Conservation (phyloP, 306 rosid genomes). For the Abrus pulchellus region DNA sequence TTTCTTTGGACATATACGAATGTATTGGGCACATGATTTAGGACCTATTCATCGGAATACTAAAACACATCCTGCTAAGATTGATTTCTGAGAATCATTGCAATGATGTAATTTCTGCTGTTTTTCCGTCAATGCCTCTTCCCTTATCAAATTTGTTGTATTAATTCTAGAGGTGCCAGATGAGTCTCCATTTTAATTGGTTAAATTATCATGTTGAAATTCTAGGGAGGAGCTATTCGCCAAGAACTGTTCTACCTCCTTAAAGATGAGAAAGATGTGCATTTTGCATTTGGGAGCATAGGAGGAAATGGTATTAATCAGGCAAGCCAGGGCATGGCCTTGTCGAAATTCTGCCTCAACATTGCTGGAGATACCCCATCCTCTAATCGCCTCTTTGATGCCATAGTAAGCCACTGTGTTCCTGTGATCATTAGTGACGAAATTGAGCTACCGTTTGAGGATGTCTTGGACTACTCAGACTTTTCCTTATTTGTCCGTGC, state of each 20-base stretch:
- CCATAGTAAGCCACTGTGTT: conserved; percentile 80
- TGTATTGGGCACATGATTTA: conserved; percentile 1
- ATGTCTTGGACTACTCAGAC: conserved; percentile 82
- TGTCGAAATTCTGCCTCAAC: conserved; percentile 59
- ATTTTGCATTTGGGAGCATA: conserved; percentile 80
- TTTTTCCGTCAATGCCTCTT: conserved; percentile 1
- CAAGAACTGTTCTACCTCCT: conserved; percentile 91
- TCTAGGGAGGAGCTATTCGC: conserved; percentile 88
- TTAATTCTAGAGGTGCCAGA: conserved; percentile 6
- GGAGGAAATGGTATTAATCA: conserved; percentile 67
- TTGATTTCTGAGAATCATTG: conserved; percentile 7
- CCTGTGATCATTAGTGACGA: conserved; percentile 92
- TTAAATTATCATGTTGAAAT: conserved; percentile 37
- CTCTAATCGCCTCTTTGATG: conserved; percentile 54
- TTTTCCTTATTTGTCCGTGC: conserved; percentile 75
- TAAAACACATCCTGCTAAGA: conserved; percentile 1
- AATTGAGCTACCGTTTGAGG: conserved; percentile 92
- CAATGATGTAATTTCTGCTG: background rate
- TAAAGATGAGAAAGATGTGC: conserved; percentile 83
- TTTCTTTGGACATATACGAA: conserved; percentile 15
- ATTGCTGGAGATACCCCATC: conserved; percentile 33
- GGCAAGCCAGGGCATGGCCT: conserved; percentile 87
- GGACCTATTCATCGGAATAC: conserved; percentile 12
- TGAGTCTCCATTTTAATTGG: conserved; percentile 4
- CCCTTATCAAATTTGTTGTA: conserved; percentile 6